Conservation (phyloP, 208 protist genomes). For the Trichomonas tenax region DNA sequence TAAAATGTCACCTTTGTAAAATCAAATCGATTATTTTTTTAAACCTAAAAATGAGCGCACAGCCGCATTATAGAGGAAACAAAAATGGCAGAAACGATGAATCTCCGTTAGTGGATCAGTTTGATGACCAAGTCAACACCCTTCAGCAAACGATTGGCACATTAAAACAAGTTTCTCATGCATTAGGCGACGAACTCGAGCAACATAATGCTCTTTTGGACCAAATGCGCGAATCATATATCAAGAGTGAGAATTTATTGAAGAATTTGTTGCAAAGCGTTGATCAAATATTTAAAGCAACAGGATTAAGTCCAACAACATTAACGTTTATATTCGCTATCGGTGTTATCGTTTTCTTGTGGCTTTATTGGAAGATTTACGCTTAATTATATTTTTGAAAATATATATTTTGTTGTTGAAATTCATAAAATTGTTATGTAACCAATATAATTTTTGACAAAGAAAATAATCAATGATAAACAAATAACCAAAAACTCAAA, state of each 20-base stretch:
- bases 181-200: not conserved
- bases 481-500: too few relatives aligned
- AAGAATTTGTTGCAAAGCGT: not conserved
- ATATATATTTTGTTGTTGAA: too few relatives aligned
- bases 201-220: not conserved
- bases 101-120: not conserved
- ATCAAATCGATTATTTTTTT: too few relatives aligned
- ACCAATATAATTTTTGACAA: too few relatives aligned
- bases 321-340: not conserved
- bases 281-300: not conserved
- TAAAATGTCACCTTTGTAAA: too few relatives aligned
- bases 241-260: not conserved
- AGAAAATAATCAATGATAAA: too few relatives aligned
- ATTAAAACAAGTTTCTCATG: not conserved
- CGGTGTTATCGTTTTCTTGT: not conserved
- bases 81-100: not conserved
- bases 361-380: not conserved
- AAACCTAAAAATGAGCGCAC: too few relatives aligned
- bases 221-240: not conserved
- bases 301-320: not conserved
- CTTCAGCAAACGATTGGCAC: not conserved
- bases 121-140: not conserved
- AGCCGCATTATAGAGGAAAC: too few relatives aligned
- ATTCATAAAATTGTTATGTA: too few relatives aligned
- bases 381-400: not conserved